A percentile compares a stretch with the other conserved stretches of the same genome.
phyloP scores from a whole-genome alignment of 1,284 basidiomycete genomes.

The Rhodotorula sp. region DNA sequence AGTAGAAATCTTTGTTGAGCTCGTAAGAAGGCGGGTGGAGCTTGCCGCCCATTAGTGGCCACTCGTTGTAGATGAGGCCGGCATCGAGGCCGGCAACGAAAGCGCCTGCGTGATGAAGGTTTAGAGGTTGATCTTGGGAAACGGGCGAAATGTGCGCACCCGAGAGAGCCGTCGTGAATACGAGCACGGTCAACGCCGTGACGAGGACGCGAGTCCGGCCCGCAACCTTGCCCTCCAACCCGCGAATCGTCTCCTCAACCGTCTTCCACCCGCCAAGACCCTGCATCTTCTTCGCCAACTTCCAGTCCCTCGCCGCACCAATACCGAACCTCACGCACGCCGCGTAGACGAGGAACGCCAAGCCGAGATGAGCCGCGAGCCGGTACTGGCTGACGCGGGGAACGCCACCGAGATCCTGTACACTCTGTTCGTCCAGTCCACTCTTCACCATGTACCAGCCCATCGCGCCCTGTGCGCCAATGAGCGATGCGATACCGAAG shows the following conservation, averaged over 20 bases:
- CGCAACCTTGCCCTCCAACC: conserved; percentile 60
- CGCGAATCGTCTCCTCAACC: conserved; percentile 45
- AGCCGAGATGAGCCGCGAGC: conserved; percentile 86
- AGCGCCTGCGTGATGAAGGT: conserved; percentile 61
- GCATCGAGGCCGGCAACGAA: conserved; percentile 98
- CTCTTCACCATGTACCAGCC: conserved; percentile 99
- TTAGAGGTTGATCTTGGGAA: no score
- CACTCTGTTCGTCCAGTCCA: conserved; percentile 67
- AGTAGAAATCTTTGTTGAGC: conserved; percentile 74
- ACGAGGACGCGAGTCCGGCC: conserved; percentile 62
- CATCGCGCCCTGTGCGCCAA: conserved; percentile 66
- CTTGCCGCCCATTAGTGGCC: conserved; percentile 85
- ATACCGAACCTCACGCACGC: conserved; percentile 87
- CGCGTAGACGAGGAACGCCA: conserved; percentile 84
- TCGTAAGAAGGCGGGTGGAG: conserved; percentile 79
- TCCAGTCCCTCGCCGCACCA: conserved; percentile 75
- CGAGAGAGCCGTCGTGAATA: conserved; percentile 85
- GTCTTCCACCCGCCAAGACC: conserved; percentile 46
- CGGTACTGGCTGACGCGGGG: conserved; percentile 96
- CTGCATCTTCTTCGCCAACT: conserved; percentile 59
- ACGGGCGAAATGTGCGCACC: conserved; percentile 53
- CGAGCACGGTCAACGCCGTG: conserved; percentile 66
- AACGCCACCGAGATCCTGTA: conserved; percentile 71
- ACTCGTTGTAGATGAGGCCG: conserved; percentile 95
- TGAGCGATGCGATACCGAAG: conserved; percentile 44